These are phyloP conservation scores for Penicillium roqueforti DNA, from an alignment of 495 filamentous ascomycete genomes.

Conservation along the genomic window DNA sequence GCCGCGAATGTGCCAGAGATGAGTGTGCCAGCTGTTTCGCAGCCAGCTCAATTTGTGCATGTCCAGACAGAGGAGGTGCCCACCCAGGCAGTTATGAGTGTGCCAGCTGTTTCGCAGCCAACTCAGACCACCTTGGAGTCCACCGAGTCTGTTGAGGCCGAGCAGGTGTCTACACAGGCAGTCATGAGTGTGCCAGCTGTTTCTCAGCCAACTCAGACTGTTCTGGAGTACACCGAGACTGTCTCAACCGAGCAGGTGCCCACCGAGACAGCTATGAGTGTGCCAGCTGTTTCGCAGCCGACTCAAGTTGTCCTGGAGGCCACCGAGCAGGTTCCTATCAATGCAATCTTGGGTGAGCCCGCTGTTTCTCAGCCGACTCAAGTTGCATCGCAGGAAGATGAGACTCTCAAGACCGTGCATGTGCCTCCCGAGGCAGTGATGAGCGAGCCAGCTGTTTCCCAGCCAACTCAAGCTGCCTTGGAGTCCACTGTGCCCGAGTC, in stretches of 20 bases:
- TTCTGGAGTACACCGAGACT: neutral
- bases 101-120: neutral
- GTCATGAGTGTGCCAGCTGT: neutral
- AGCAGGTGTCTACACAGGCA: neutral
- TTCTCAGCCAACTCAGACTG: neutral
- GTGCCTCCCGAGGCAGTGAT: too few relatives aligned
- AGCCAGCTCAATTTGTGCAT: neutral
- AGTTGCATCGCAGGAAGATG: too few relatives aligned
- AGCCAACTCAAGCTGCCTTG: too few relatives aligned
- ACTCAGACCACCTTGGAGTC: neutral
- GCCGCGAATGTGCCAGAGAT: neutral
- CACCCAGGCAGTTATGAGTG: neutral
- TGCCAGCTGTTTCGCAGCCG: neutral
- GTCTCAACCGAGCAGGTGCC: neutral
- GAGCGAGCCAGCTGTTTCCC: too few relatives aligned
- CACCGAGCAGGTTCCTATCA: neutral
- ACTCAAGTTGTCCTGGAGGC: neutral
- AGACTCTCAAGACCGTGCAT: too few relatives aligned
- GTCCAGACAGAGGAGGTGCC: neutral
- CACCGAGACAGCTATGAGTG: neutral
- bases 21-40: neutral
- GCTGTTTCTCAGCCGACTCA: neutral
- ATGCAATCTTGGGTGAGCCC: neutral
- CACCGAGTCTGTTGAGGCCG: neutral
- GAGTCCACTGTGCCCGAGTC: neutral